phyloP scores from a whole-genome alignment of 78 protist species.

The Bigelowiella natans region DNA sequence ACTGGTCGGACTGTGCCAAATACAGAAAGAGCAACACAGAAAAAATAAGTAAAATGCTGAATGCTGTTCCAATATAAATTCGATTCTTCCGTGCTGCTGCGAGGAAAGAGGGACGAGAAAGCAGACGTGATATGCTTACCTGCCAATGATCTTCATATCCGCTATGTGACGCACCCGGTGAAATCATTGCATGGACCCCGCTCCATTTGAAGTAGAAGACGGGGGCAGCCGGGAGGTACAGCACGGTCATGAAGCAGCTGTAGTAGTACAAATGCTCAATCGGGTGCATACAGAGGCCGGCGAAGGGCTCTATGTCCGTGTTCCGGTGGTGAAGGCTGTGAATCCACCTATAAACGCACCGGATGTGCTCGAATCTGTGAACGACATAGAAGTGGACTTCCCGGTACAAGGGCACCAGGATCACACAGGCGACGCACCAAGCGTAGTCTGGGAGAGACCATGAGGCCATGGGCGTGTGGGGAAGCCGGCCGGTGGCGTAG shows the following conservation, averaged over 20 bases:
- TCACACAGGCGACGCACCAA: neutral
- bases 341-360: constrained; percentile 8
- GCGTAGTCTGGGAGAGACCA: neutral
- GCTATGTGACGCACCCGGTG: constrained; percentile 19
- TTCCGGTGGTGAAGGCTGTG: constrained; percentile 35
- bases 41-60: too few species aligned
- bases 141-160: constrained; percentile 30
- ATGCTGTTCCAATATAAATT: too few species aligned
- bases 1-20: neutral
- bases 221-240: neutral
- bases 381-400: constrained; percentile 18
- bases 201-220: neutral
- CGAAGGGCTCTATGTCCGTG: constrained; percentile 15
- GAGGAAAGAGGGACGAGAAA: too few species aligned
- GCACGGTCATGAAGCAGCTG: neutral
- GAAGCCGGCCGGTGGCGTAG: neutral
- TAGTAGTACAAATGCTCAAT: constrained; percentile 28
- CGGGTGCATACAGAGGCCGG: constrained; percentile 38
- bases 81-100: too few species aligned
- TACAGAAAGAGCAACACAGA: neutral
- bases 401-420: constrained; percentile 16
- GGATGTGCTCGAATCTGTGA: constrained; percentile 19
- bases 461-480: neutral
- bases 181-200: neutral
- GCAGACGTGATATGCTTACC: neutral